Evolutionary conservation across 1,284 basidiomycete genomes (phyloP).

Genomic region (Tilletiaria anomala): DNA sequence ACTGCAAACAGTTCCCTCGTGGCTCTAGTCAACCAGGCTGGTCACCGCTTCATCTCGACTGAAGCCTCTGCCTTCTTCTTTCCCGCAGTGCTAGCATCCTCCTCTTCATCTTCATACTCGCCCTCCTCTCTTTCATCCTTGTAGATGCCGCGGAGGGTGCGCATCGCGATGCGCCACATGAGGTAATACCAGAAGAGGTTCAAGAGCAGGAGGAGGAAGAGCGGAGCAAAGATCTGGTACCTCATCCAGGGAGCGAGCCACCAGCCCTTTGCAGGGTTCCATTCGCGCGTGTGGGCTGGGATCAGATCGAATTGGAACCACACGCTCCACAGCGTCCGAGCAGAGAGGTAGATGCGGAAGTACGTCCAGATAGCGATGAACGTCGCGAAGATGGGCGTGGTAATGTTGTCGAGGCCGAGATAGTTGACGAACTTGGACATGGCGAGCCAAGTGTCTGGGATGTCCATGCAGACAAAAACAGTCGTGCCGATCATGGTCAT

Average conservation of each 20-base stretch:
- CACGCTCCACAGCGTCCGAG: constrained; percentile 73
- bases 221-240: constrained; percentile 34
- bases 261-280: constrained; percentile 28
- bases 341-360: constrained; percentile 85
- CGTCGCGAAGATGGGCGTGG: constrained; percentile 18
- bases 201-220: constrained; percentile 31
- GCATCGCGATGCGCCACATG: constrained; percentile 34
- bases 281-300: constrained; percentile 42
- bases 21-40: too few relatives aligned
- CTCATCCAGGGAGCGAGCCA: constrained; percentile 37
- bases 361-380: constrained; percentile 47
- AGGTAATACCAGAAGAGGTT: constrained; percentile 36
- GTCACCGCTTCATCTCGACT: too few relatives aligned
- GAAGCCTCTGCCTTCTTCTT: too few relatives aligned
- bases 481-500: constrained; percentile 76
- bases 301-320: constrained; percentile 65
- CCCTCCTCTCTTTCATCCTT: constrained; percentile 30
- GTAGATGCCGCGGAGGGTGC: constrained; percentile 18
- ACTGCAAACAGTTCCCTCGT: too few relatives aligned
- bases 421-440: constrained; percentile 41
- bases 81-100: too few relatives aligned
- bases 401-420: constrained; percentile 21
- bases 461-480: constrained; percentile 91
- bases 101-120: too few relatives aligned
- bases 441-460: constrained; percentile 67